Evolutionary conservation across 306 rosid species (phyloP).

Genomic region (Parietaria judaica): DNA sequence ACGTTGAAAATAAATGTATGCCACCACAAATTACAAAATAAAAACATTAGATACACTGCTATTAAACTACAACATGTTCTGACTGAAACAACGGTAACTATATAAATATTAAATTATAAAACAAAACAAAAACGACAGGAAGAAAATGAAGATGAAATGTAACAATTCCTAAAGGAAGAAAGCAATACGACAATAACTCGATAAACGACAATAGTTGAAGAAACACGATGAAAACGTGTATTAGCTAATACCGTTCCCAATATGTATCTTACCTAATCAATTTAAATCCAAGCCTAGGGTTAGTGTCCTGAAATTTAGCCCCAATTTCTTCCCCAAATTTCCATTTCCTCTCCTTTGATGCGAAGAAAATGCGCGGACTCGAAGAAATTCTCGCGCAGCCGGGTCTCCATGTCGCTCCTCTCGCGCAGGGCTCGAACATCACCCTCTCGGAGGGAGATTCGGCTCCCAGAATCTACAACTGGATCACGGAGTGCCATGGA

Average conservation of each 20-base stretch:
- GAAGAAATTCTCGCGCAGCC: slow-evolving; percentile 33
- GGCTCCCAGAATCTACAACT: slow-evolving; percentile 21
- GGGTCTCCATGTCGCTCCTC: slow-evolving; percentile 18
- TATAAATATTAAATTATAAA: too few species aligned
- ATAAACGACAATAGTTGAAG: too few species aligned
- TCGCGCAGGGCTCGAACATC: slow-evolving; percentile 25
- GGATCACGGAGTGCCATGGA: slow-evolving; percentile 66
- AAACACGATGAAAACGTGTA: not conserved
- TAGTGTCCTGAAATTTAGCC: slow-evolving; percentile 34
- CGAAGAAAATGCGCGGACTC: slow-evolving; percentile 23
- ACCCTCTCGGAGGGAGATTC: slow-evolving; percentile 22
- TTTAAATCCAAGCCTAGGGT: slow-evolving; percentile 18
- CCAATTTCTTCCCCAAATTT: not conserved
- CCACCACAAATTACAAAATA: too few species aligned
- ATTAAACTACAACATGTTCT: too few species aligned
- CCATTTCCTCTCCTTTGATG: not conserved
- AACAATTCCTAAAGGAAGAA: too few species aligned
- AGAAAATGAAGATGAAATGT: too few species aligned
- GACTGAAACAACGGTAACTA: too few species aligned
- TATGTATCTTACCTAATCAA: not conserved
- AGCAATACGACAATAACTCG: too few species aligned
- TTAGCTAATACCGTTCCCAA: not conserved
- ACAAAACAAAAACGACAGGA: too few species aligned
- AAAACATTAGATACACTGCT: too few species aligned
- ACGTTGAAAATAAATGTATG: too few species aligned